These are phyloP conservation scores for Saccharomycopsis microspora DNA, from an alignment of 805 yeast genomes.

Conservation along the genomic window DNA sequence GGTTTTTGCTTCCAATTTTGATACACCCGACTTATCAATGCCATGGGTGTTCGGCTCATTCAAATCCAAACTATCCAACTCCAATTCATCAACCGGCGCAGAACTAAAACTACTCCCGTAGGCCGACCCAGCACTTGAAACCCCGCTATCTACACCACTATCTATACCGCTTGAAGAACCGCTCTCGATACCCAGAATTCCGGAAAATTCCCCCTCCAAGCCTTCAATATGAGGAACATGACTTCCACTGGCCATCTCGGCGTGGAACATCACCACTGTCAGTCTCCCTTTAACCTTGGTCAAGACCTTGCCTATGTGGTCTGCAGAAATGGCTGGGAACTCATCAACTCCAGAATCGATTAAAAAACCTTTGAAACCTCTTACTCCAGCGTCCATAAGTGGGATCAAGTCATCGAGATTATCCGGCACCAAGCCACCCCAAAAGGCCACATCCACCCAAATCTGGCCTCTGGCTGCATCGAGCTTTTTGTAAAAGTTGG, in stretches of 20 bases:
- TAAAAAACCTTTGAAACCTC: slow-evolving; percentile 89
- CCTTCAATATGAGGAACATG: slow-evolving; percentile 15
- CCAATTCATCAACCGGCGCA: slow-evolving; percentile 20
- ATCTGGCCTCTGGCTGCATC: slow-evolving; percentile 71
- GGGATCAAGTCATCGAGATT: slow-evolving; percentile 64
- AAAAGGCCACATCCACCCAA: slow-evolving; percentile 91
- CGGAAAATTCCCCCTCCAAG: slow-evolving; percentile 1
- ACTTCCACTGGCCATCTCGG: slow-evolving; percentile 56
- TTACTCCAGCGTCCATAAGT: slow-evolving; percentile 72
- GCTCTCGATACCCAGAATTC: background rate
- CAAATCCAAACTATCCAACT: slow-evolving; percentile 17
- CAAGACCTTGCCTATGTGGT: slow-evolving; percentile 60
- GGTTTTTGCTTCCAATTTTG: background rate
- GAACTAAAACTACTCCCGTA: background rate
- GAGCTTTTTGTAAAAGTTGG: slow-evolving; percentile 63
- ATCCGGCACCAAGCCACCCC: slow-evolving; percentile 91
- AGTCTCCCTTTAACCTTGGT: slow-evolving; percentile 43
- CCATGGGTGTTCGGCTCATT: background rate
- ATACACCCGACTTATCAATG: background rate
- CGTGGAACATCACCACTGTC: slow-evolving; percentile 84
- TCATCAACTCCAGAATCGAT: slow-evolving; percentile 96
- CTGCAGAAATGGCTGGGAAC: slow-evolving; percentile 69
- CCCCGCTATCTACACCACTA: background rate
- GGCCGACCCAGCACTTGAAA: background rate
- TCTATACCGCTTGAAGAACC: background rate